Percentiles rank a stretch among this genome's conserved stretches.
phyloP scores from a whole-genome alignment of 1,284 basidiomycete genomes.

The Melanopsichium pennsylvanicum region DNA sequence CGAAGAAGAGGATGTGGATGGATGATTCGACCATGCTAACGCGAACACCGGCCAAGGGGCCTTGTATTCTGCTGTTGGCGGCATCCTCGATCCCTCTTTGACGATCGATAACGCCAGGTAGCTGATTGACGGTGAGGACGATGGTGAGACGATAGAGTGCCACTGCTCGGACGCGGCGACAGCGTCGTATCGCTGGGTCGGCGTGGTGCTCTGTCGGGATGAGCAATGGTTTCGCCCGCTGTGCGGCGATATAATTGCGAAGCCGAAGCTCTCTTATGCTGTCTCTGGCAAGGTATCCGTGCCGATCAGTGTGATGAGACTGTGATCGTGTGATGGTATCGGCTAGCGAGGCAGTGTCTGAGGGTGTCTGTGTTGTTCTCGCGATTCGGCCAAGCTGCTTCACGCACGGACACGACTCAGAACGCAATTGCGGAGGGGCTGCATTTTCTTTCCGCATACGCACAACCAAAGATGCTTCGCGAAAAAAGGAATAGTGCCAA shows the following conservation, averaged over 20 bases:
- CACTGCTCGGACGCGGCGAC: too few species aligned
- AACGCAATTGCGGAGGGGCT: conserved; percentile 1
- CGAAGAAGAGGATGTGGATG: conserved; percentile 35
- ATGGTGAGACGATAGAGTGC: background rate
- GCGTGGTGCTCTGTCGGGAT: background rate
- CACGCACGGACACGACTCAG: conserved; percentile 41
- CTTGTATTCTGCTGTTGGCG: conserved; percentile 42
- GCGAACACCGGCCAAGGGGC: conserved; percentile 57
- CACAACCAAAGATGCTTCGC: too few species aligned
- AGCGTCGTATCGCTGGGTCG: too few species aligned
- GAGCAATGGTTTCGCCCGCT: background rate
- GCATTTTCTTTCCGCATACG: too few species aligned
- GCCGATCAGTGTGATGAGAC: background rate
- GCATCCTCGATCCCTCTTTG: conserved; percentile 6
- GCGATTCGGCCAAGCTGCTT: conserved; percentile 7
- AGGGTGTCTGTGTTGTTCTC: conserved; percentile 26
- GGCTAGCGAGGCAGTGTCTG: background rate
- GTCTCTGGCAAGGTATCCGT: too few species aligned
- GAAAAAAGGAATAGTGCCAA: conserved; percentile 1
- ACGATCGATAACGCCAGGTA: too few species aligned
- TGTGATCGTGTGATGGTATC: conserved; percentile 1
- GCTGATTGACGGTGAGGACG: too few species aligned
- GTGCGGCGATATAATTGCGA: background rate
- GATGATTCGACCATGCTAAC: conserved; percentile 57
- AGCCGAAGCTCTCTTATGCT: background rate